A percentile compares a stretch with the other conserved stretches of the same genome.
Conservation (phyloP, 257 asterid genomes). For the Fraxinus anomala region DNA sequence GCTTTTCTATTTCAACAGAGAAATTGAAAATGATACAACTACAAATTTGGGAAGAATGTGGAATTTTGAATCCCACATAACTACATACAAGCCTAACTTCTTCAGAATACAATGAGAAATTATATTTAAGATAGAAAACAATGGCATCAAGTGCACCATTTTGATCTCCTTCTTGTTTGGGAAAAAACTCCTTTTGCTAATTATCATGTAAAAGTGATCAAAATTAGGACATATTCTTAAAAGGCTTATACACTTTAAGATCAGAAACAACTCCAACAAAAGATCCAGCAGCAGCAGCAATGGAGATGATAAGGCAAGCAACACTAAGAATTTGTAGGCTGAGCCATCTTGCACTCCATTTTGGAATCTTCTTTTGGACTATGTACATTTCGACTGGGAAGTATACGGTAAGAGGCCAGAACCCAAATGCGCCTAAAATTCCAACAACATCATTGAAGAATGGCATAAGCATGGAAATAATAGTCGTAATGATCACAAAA, state of each 20-base stretch:
- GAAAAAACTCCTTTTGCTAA: neutral
- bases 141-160: slow-evolving; percentile 10
- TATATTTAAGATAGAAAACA: neutral
- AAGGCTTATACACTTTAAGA: slow-evolving; percentile 68
- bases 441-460: slow-evolving; percentile 86
- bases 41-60: slow-evolving; percentile 29
- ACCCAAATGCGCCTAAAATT: slow-evolving; percentile 78
- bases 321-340: slow-evolving; percentile 54
- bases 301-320: slow-evolving; percentile 60
- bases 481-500: slow-evolving; percentile 66
- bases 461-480: slow-evolving; percentile 76
- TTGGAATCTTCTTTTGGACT: slow-evolving; percentile 58
- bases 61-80: slow-evolving; percentile 29
- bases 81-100: slow-evolving; percentile 28
- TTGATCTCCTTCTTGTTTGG: neutral
- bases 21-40: slow-evolving; percentile 24
- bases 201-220: slow-evolving; percentile 1
- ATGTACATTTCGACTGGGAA: slow-evolving; percentile 93
- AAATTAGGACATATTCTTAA: slow-evolving; percentile 41
- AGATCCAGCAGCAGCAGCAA: slow-evolving; percentile 73
- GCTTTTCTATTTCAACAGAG: slow-evolving; percentile 18
- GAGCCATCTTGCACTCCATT: slow-evolving; percentile 72
- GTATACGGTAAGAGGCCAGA: slow-evolving; percentile 89
- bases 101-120: slow-evolving; percentile 15
- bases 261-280: slow-evolving; percentile 71